Base-by-base conservation (phyloP, 768 basidiomycete species). In the Leccinum subgranulosum region DNA sequence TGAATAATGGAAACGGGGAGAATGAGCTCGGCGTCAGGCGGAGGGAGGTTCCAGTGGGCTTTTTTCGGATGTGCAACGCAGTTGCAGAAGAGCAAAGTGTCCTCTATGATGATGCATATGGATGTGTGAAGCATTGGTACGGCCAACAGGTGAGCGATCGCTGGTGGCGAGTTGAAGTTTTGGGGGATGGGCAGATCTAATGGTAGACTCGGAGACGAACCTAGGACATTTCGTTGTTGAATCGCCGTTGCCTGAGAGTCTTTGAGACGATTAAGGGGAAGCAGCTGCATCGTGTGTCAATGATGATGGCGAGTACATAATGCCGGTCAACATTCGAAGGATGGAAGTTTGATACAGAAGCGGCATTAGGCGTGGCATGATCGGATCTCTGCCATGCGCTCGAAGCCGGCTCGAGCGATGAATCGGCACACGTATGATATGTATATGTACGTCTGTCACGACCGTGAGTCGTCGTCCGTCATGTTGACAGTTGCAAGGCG, bases 61-160 rank as follows among this genome's bases (percentile, higher is more conserved):
- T 70, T 71, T 23, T 66, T 62, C 21, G 67, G 62, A 31, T 54
- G 34, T 36, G 56, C 29, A 6, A 47, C 41, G 19, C 69, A 59
- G 23, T 23, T 23, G 23, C 2, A 63, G 43, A 60, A 27, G 12
- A 59, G 9, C 14, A 60, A 27, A 1, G 43, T 4, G 1, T 69
- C 56, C 33, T 69, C 69, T n/a, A 63, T 64, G 8, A 11, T 28
- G 8, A 69, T 59, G 23, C 3, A 23, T 23, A 23, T 23, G 23
- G 29, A 69, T 21, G 39, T 69, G 61, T 1, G 62, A 60, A 3
- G 65, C 55, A 34, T 61, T 57, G 3, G 68, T 71, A 41, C 54
- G 3, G 65, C 54, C 58, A 81, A 68, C 21, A 84, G 70, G 59
- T 80, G 75, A 1, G 78, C 78, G 25, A 79, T 73, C 6, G 79